Evolutionary conservation across 805 yeast species (phyloP).

Genomic region (Candida silvicultrix): DNA sequence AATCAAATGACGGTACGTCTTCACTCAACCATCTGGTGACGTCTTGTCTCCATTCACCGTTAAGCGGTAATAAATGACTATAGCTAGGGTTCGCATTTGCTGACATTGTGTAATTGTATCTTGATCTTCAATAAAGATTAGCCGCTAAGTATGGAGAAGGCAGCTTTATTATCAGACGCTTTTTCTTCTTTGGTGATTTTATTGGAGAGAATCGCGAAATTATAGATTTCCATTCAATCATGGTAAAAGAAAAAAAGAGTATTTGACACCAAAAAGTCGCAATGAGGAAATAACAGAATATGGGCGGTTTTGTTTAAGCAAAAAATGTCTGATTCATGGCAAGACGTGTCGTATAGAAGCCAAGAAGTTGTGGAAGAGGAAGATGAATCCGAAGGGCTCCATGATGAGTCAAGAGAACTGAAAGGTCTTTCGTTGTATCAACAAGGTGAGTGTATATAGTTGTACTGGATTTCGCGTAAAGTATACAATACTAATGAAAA

Average conservation of each 20-base stretch:
- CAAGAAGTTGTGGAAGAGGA: constrained; percentile 1
- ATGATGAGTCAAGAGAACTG: background rate
- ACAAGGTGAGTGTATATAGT: constrained; percentile 11
- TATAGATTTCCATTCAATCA: too few species aligned
- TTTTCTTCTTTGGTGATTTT: too few species aligned
- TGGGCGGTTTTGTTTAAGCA: background rate
- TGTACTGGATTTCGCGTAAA: too few species aligned
- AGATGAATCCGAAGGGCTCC: constrained; percentile 9
- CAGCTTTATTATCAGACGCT: background rate
- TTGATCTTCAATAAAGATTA: too few species aligned
- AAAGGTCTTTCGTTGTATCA: constrained; percentile 6
- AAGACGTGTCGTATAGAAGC: constrained; percentile 18
- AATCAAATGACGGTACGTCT: constrained; percentile 91
- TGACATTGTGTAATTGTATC: background rate
- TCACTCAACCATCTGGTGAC: constrained; percentile 74
- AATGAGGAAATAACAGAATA: too few species aligned
- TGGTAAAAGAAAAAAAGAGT: too few species aligned
- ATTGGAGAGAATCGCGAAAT: too few species aligned
- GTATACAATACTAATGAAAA: too few species aligned
- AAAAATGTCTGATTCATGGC: constrained; percentile 25
- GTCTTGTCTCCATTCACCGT: constrained; percentile 77
- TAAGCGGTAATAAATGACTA: constrained; percentile 60
- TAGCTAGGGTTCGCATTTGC: constrained; percentile 8
- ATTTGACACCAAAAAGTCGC: background rate
- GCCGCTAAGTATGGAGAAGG: too few species aligned